A percentile compares a stretch with the other conserved stretches of the same genome.
These are phyloP conservation scores for Pontederia crassipes DNA, from an alignment of 176 grass and related monocot genomes.

Conservation along the genomic window DNA sequence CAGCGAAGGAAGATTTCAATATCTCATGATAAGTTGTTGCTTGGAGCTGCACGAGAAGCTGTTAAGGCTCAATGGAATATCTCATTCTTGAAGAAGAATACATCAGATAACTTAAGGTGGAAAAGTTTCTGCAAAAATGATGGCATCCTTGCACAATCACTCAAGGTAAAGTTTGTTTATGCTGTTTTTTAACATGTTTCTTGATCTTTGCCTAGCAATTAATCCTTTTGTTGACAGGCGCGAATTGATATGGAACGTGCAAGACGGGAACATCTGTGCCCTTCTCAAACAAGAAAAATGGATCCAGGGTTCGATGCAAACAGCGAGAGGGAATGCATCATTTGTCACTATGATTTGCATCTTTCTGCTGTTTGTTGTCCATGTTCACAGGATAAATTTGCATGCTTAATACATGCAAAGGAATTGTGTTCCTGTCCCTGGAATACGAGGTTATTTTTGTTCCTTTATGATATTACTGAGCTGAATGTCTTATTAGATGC, in stretches of 20 bases:
- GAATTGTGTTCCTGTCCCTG: constrained; percentile 74
- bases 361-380: constrained; percentile 70
- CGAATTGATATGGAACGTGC: constrained; percentile 57
- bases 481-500: constrained; percentile 85
- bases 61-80: constrained; percentile 83
- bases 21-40: constrained; percentile 90
- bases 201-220: not conserved
- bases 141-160: constrained; percentile 52
- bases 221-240: constrained; percentile 40
- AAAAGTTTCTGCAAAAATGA: constrained; percentile 54
- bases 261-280: constrained; percentile 50
- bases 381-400: constrained; percentile 54
- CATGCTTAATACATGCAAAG: constrained; percentile 77
- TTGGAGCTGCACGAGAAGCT: constrained; percentile 74
- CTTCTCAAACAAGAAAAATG: constrained; percentile 68
- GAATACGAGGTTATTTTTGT: constrained; percentile 59
- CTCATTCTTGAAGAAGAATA: constrained; percentile 47
- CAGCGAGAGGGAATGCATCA: constrained; percentile 55
- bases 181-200: not conserved
- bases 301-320: constrained; percentile 56
- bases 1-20: constrained; percentile 66
- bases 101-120: constrained; percentile 58
- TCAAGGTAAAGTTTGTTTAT: constrained; percentile 54
- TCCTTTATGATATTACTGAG: constrained; percentile 73
- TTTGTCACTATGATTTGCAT: constrained; percentile 96